Base-by-base conservation (phyloP, 164 flowering plant genomes). In the Tetrastigma voinierianum region DNA sequence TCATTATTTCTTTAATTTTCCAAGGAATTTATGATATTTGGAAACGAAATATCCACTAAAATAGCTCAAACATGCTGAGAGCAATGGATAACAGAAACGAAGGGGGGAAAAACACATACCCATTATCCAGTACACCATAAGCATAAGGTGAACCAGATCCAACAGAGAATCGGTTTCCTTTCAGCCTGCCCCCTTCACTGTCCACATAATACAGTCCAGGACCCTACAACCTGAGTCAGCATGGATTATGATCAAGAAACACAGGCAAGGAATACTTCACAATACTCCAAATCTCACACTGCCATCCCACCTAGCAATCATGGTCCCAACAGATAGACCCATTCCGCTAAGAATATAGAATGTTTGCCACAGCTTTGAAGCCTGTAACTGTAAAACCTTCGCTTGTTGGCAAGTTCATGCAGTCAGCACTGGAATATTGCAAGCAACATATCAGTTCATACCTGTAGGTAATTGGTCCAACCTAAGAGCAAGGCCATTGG, bases 291-390 rank as follows among this genome's bases (percentile, higher is more conserved):
- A 45, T 32, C 9, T 54, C 40, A 94, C 98, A 68, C 90, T 89
- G 65, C 90, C 99, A 82, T 95, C 99, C 99, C 99, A 95, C 67
- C 99, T 98, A 70, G 97, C 99, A 74, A 95, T 90, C 99, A 92
- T 92, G 61, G 99, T 95, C 45, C 99, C 98, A 54, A 95, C 94
- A 24, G 98, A 92, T 17, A 92, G 82, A 60, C 97, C 99, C 99
- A 95, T 92, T 71, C 97, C 97, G 63, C 96, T 95, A 95, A 0
- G 91, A 88, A 70, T 89, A 95, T 3, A 92, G 81, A 64, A 90
- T 95, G 80, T 95, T 95, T 23, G 99, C 96, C 57, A 95, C 63
- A 95, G 78, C 78, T 95, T 92, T 64, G 97, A 95, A 59, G 99
- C 97, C 97, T 45, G 97, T 84, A 21, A 95, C 89, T 19, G 97